phyloP scores from a whole-genome alignment of 1,284 basidiomycete species.

The Filobasidium uniguttulatum region DNA sequence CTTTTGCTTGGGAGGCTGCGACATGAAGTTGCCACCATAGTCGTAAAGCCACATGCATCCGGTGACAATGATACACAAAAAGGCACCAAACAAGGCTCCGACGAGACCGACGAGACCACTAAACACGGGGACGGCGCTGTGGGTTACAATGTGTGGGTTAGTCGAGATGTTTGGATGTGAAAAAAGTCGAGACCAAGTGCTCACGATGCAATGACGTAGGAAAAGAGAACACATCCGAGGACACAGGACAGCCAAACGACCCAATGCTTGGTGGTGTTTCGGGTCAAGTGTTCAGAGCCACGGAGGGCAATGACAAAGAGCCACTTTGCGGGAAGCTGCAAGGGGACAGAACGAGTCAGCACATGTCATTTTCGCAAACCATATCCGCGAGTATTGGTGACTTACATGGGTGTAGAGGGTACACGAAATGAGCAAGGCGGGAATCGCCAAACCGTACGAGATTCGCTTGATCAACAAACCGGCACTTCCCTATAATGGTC shows the following conservation, averaged over 20 bases:
- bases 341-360: no score
- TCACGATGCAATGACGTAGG: slow-evolving; percentile 21
- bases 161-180: not conserved
- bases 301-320: slow-evolving; percentile 28
- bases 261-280: slow-evolving; percentile 24
- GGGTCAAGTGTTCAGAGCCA: slow-evolving; percentile 23
- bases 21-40: slow-evolving; percentile 1
- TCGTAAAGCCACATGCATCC: slow-evolving; percentile 10
- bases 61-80: not conserved
- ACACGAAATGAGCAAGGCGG: slow-evolving; percentile 9
- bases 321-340: slow-evolving; percentile 11
- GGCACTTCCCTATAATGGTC: slow-evolving; percentile 30
- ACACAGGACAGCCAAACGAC: slow-evolving; percentile 24
- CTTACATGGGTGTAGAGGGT: slow-evolving; percentile 15
- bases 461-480: slow-evolving; percentile 32
- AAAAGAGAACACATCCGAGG: slow-evolving; percentile 12
- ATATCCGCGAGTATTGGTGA: no score
- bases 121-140: not conserved
- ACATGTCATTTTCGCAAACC: no score
- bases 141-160: no score
- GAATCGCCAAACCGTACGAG: slow-evolving; percentile 20
- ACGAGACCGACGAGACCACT: not conserved
- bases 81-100: slow-evolving; percentile 6
- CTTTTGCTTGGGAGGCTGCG: slow-evolving; percentile 1
- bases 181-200: not conserved